Conservation (phyloP, 2,329 filamentous ascomycete species). For the Cytospora chrysosperma region DNA sequence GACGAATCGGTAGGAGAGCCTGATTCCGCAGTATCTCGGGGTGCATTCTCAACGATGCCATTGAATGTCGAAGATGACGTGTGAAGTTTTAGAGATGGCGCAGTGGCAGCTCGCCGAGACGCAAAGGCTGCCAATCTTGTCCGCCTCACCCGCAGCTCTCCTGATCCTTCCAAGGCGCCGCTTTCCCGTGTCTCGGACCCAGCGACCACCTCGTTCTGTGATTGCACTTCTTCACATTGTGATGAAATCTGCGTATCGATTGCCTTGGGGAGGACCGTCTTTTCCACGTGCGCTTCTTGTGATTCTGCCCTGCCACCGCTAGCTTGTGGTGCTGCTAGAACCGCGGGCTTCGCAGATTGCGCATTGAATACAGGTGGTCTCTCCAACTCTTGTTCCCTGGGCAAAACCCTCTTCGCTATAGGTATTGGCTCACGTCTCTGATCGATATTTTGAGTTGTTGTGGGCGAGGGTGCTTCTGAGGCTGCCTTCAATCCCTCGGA, state of each 20-base stretch:
- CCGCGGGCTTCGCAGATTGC: background rate
- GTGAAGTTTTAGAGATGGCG: slow-evolving; percentile 25
- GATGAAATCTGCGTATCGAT: background rate
- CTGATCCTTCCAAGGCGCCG: slow-evolving; percentile 19
- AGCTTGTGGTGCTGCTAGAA: background rate
- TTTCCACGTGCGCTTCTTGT: background rate
- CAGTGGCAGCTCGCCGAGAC: slow-evolving; percentile 22
- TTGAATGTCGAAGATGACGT: slow-evolving; percentile 36
- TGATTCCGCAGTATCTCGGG: slow-evolving; percentile 25
- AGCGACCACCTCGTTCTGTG: background rate
- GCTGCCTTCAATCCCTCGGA: background rate
- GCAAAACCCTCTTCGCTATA: slow-evolving; percentile 6
- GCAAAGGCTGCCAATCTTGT: slow-evolving; percentile 23
- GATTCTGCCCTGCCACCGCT: background rate
- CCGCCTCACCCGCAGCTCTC: slow-evolving; percentile 22
- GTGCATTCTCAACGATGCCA: slow-evolving; percentile 35
- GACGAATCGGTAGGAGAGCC: slow-evolving; percentile 46
- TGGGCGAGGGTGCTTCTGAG: background rate
- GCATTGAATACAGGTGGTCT: background rate
- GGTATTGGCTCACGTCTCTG: slow-evolving; percentile 10
- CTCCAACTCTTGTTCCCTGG: background rate
- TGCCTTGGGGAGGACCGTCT: background rate
- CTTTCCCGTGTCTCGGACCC: background rate
- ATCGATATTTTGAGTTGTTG: background rate
- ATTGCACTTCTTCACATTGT: background rate